Evolutionary conservation across 495 filamentous ascomycete genomes (phyloP).

Genomic region (Hapsidospora chrysogenum): DNA sequence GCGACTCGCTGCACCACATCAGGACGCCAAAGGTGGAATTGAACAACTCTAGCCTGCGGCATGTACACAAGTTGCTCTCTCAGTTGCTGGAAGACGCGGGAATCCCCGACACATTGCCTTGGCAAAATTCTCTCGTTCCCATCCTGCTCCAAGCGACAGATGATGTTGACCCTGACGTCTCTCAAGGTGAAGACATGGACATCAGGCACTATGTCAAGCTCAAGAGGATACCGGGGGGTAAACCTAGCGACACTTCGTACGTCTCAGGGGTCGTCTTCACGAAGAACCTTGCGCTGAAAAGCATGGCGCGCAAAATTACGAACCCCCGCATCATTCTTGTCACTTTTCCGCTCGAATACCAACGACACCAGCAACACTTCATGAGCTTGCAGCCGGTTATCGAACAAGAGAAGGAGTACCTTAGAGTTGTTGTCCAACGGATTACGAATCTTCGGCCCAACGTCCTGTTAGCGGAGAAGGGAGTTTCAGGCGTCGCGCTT

Average conservation of each 20-base stretch:
- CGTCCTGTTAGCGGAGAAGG: constrained; percentile 73
- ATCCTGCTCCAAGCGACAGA: constrained; percentile 85
- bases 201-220: constrained; percentile 98
- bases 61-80: constrained; percentile 67
- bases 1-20: constrained; percentile 68
- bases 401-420: constrained; percentile 87
- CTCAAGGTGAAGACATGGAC: constrained; percentile 83
- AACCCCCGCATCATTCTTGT: constrained; percentile 83
- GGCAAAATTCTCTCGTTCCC: constrained; percentile 85
- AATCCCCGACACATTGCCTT: constrained; percentile 55
- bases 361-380: constrained; percentile 80
- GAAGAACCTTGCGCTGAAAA: constrained; percentile 90
- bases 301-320: constrained; percentile 74
- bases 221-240: constrained; percentile 85
- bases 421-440: constrained; percentile 83
- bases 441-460: constrained; percentile 74
- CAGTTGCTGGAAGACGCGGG: constrained; percentile 65
- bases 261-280: constrained; percentile 93
- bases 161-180: constrained; percentile 85
- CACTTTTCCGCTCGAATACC: constrained; percentile 91
- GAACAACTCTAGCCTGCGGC: constrained; percentile 71
- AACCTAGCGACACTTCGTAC: constrained; percentile 80
- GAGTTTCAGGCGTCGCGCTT: constrained; percentile 79
- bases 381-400: constrained; percentile 98
- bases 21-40: constrained; percentile 62